Conservation (phyloP, 192 early-diverging fungal species). For the Bifiguratus adelaidae region DNA sequence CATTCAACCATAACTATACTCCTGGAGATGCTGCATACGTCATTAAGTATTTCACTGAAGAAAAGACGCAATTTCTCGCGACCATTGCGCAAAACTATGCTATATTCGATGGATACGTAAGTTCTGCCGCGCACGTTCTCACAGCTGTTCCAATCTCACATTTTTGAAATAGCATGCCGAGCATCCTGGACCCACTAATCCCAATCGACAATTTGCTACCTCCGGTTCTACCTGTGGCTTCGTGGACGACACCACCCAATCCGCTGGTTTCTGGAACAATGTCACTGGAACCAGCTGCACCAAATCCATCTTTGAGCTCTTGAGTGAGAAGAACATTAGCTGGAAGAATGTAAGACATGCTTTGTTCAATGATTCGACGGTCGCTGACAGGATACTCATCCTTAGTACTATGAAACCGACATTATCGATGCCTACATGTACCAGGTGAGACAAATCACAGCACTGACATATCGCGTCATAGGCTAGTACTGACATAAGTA, state of each 20-base stretch:
- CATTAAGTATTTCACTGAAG: constrained; percentile 1
- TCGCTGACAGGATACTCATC: not conserved
- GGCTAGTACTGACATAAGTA: no score
- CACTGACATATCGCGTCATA: no score
- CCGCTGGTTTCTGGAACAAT: constrained; percentile 1
- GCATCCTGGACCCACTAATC: constrained; percentile 1
- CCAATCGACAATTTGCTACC: constrained; percentile 1
- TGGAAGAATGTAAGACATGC: constrained; percentile 1
- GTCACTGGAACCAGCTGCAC: not conserved
- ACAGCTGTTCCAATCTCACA: not conserved
- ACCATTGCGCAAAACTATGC: constrained; percentile 1
- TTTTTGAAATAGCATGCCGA: not conserved
- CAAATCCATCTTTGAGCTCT: not conserved
- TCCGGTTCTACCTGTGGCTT: constrained; percentile 1
- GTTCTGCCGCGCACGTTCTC: not conserved
- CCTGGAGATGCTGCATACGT: constrained; percentile 1
- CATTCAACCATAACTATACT: not conserved
- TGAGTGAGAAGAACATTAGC: not conserved
- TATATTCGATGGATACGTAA: constrained; percentile 1
- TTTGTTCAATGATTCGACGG: not conserved
- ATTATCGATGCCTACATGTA: not conserved
- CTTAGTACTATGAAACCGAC: not conserved
- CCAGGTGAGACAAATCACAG: not conserved
- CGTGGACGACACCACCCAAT: constrained; percentile 1
- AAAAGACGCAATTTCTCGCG: not conserved